Evolutionary conservation across 805 yeast genomes (phyloP).

Genomic region (Suhomyces sp.): DNA sequence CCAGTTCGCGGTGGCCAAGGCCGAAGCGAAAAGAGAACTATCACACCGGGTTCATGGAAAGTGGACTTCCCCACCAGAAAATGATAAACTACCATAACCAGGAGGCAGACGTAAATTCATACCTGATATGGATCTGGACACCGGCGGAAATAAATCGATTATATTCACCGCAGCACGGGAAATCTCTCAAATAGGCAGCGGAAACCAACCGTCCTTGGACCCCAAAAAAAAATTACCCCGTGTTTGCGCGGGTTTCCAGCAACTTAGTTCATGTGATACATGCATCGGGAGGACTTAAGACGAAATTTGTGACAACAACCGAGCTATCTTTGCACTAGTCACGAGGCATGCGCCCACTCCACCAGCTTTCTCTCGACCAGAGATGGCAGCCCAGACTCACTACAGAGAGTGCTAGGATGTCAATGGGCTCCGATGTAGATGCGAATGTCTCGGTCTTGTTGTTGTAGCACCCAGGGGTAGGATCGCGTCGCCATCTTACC

Average conservation of each 20-base stretch:
- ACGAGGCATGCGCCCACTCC: background rate
- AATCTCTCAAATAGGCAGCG: background rate
- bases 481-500: background rate
- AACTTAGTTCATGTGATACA: background rate
- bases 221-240: background rate
- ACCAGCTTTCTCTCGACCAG: background rate
- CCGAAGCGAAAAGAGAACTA: constrained; percentile 5
- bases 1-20: background rate
- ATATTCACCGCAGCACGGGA: background rate
- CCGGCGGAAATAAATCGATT: background rate
- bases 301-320: background rate
- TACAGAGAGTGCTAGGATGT: background rate
- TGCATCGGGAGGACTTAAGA: background rate
- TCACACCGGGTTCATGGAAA: constrained; percentile 18
- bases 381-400: background rate
- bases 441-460: background rate
- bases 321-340: background rate
- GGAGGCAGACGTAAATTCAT: background rate
- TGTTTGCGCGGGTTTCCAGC: background rate
- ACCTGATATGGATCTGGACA: background rate
- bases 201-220: background rate
- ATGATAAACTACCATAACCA: background rate
- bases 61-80: background rate
- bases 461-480: background rate
- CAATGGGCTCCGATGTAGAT: background rate